Conservation (phyloP, 129 eudicot species). For the Mikania micrantha region DNA sequence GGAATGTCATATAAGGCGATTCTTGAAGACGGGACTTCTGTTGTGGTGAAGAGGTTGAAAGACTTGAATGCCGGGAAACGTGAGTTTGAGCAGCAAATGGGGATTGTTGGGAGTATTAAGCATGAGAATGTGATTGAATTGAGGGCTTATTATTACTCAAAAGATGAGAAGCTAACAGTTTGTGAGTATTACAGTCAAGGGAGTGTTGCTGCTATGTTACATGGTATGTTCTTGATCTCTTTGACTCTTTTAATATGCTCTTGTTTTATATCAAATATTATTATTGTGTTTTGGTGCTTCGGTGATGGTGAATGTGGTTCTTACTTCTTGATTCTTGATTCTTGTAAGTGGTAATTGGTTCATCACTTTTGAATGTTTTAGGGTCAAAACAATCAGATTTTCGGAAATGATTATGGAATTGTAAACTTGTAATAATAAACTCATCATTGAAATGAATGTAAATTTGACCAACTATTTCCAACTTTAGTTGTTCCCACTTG, state of each 20-base stretch:
- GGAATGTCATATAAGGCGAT: conserved; percentile 95
- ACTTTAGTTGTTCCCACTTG: too few relatives aligned
- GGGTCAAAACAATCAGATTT: not conserved
- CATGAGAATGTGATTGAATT: conserved; percentile 83
- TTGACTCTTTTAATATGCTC: not conserved
- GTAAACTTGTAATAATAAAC: too few relatives aligned
- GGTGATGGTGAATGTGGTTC: not conserved
- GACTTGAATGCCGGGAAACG: conserved; percentile 78
- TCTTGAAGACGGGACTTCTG: conserved; percentile 83
- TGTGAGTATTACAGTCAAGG: conserved; percentile 80
- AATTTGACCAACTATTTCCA: too few relatives aligned
- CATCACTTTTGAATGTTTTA: not conserved
- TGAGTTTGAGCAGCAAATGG: conserved; percentile 93
- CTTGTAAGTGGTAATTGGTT: not conserved
- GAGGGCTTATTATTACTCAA: conserved; percentile 90
- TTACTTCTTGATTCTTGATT: too few relatives aligned
- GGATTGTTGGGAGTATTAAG: conserved; percentile 72
- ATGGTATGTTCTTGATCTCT: conserved; percentile 49
- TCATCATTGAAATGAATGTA: not conserved
- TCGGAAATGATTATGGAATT: not conserved
- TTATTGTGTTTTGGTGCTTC: not conserved
- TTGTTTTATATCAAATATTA: not conserved
- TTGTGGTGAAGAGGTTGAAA: conserved; percentile 95
- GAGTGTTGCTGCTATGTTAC: conserved; percentile 84
- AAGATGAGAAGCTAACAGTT: conserved; percentile 92